Conservation (phyloP, 1,284 basidiomycete species). For the Cutaneotrichosporon sp. region DNA sequence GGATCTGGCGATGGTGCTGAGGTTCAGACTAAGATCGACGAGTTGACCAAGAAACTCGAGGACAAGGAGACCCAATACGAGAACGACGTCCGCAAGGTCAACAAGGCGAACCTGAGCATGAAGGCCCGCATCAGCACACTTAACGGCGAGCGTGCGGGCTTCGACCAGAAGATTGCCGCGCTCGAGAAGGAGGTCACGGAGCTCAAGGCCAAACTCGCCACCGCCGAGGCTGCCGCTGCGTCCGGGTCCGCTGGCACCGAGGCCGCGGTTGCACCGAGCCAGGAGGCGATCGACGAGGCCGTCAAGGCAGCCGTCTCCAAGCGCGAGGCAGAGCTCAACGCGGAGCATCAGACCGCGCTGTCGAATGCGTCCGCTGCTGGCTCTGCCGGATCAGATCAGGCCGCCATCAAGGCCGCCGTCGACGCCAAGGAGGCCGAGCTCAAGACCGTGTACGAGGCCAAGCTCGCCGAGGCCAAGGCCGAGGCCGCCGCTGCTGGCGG, state of each 20-base stretch:
- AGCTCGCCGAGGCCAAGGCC: slow-evolving; percentile 23
- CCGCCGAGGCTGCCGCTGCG: slow-evolving; percentile 10
- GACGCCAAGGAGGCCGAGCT: slow-evolving; percentile 35
- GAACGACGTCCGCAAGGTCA: slow-evolving; percentile 41
- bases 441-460: slow-evolving; percentile 24
- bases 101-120: slow-evolving; percentile 35
- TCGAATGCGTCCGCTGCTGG: slow-evolving; percentile 18
- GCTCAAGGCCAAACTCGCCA: slow-evolving; percentile 25
- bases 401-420: slow-evolving; percentile 26
- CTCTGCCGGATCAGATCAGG: slow-evolving; percentile 13
- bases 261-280: slow-evolving; percentile 11
- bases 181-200: slow-evolving; percentile 36
- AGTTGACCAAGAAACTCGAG: slow-evolving; percentile 24
- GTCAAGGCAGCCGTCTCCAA: slow-evolving; percentile 46
- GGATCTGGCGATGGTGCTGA: slow-evolving; percentile 16
- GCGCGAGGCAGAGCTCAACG: slow-evolving; percentile 41
- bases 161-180: slow-evolving; percentile 26
- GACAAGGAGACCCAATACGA: slow-evolving; percentile 35
- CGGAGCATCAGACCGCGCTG: slow-evolving; percentile 31
- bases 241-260: neutral
- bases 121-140: slow-evolving; percentile 25
- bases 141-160: slow-evolving; percentile 18
- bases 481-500: neutral
- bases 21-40: slow-evolving; percentile 27
- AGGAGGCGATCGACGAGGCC: slow-evolving; percentile 39